These are phyloP conservation scores for Dovyalis caffra DNA, from an alignment of 345 rosid genomes.

Conservation along the genomic window DNA sequence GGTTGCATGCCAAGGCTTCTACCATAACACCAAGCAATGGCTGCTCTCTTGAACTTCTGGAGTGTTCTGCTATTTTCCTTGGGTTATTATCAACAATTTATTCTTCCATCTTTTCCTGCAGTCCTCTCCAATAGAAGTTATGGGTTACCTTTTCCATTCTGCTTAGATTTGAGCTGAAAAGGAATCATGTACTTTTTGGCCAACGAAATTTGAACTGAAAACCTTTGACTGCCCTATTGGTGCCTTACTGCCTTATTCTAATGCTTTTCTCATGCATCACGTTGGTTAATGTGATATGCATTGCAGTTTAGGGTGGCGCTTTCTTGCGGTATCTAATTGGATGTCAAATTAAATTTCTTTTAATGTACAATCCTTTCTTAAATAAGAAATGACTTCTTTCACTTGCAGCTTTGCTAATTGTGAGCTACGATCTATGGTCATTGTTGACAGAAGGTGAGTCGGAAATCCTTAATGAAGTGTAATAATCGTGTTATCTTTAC, in stretches of 20 bases:
- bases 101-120: background rate
- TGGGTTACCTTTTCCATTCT: background rate
- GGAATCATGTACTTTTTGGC: background rate
- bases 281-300: background rate
- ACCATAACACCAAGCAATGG: background rate
- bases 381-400: conserved; percentile 10
- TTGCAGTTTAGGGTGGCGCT: background rate
- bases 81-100: background rate
- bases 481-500: background rate
- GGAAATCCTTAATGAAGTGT: background rate
- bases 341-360: conserved; percentile 2
- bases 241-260: background rate
- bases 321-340: background rate
- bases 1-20: background rate
- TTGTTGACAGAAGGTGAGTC: conserved; percentile 71
- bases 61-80: background rate
- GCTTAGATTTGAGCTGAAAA: background rate
- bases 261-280: background rate
- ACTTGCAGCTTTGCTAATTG: conserved; percentile 82
- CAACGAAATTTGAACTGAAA: background rate
- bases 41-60: background rate
- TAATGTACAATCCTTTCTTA: background rate
- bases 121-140: background rate
- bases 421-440: conserved; percentile 94
- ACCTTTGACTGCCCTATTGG: background rate